phyloP scores from a whole-genome alignment of 176 grass and related monocot genomes.

The Oryza australiensis region DNA sequence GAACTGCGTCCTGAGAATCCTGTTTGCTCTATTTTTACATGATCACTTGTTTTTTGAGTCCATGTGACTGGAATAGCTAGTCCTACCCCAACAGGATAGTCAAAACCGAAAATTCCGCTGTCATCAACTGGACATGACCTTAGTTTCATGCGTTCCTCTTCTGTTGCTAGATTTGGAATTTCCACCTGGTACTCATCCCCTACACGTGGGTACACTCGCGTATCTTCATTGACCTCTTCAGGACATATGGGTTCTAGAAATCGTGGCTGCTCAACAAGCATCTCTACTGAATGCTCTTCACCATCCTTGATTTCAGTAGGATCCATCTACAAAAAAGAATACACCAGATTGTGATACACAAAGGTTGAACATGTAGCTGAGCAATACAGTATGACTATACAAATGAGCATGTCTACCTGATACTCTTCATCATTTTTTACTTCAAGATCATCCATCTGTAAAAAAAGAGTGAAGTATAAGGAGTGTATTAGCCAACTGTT shows the following conservation, averaged over 20 bases:
- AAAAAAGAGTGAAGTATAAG: constrained; percentile 29
- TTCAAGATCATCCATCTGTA: constrained; percentile 79
- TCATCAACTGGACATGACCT: constrained; percentile 34
- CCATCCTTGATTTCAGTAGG: constrained; percentile 56
- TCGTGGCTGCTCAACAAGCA: constrained; percentile 53
- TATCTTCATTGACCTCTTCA: constrained; percentile 68
- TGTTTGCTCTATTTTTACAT: constrained; percentile 37
- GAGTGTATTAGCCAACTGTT: constrained; percentile 29
- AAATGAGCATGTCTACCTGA: constrained; percentile 41
- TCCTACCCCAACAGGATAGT: constrained; percentile 49
- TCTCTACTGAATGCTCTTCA: constrained; percentile 49
- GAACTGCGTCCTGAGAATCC: constrained; percentile 17
- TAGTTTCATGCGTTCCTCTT: constrained; percentile 39
- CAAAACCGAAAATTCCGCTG: constrained; percentile 33
- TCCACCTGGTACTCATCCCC: constrained; percentile 83
- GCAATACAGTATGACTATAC: constrained; percentile 18
- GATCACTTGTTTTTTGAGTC: constrained; percentile 38
- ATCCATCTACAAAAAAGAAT: constrained; percentile 59
- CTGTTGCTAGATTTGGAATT: constrained; percentile 51
- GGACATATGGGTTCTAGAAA: constrained; percentile 50
- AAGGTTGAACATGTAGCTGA: constrained; percentile 19
- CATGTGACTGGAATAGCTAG: constrained; percentile 71
- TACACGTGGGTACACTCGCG: constrained; percentile 59
- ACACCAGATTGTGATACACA: constrained; percentile 17
- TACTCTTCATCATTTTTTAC: constrained; percentile 55